A percentile compares a stretch with the other conserved stretches of the same genome.
Conservation (phyloP, 75 land plant genomes). For the Azolla pinnata region DNA sequence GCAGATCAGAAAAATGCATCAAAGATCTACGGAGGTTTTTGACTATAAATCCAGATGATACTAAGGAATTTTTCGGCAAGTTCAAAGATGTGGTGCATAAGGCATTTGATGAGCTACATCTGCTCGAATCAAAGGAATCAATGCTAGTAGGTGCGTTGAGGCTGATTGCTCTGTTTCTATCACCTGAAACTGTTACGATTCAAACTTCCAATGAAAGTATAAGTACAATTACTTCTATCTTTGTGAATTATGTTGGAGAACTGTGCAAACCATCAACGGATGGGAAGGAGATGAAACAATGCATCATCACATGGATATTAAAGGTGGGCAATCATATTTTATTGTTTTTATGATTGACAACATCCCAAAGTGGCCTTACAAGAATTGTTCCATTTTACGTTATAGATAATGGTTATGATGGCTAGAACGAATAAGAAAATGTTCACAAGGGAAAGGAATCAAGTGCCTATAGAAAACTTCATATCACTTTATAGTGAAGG, state of each 20-base stretch:
- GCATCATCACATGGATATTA: slow-evolving; percentile 1
- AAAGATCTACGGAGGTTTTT: slow-evolving; percentile 1
- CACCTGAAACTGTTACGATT: no score
- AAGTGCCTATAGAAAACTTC: slow-evolving; percentile 6
- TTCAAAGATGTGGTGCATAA: not conserved
- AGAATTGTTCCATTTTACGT: no score
- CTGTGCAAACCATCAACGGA: not conserved
- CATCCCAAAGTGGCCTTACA: no score
- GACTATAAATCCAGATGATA: slow-evolving; percentile 1
- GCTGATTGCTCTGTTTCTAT: not conserved
- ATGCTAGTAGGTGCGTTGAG: not conserved
- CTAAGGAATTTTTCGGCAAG: not conserved
- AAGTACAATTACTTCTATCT: no score
- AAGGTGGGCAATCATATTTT: no score
- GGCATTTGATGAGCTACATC: not conserved
- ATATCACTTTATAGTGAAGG: slow-evolving; percentile 1
- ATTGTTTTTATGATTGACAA: no score
- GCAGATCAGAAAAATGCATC: slow-evolving; percentile 7
- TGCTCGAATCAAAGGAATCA: no score
- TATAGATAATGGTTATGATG: no score
- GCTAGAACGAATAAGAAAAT: slow-evolving; percentile 4
- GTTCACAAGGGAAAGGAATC: slow-evolving; percentile 1
- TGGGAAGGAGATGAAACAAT: not conserved
- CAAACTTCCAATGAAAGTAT: no score
- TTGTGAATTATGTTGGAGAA: not conserved